Evolutionary conservation across 139 green algal genomes (phyloP).

Genomic region (Pycnococcus provasolii): DNA sequence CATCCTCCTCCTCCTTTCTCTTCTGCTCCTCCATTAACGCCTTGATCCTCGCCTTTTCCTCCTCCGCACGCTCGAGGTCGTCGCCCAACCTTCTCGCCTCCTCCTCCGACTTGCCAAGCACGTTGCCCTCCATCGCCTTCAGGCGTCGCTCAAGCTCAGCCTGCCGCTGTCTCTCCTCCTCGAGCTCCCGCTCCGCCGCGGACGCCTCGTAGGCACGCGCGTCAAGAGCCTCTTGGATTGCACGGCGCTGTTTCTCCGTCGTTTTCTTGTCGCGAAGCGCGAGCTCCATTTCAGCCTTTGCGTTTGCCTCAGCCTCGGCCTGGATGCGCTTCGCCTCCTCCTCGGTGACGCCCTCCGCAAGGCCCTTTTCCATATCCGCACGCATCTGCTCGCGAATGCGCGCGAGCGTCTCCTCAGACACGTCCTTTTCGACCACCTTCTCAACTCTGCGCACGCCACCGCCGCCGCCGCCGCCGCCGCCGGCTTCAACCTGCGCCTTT

Average conservation of each 20-base stretch:
- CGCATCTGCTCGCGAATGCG: conserved; percentile 17
- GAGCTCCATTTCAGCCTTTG: conserved; percentile 34
- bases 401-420: conserved; percentile 37
- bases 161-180: conserved; percentile 5
- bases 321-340: conserved; percentile 11
- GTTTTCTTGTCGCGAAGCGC: conserved; percentile 24
- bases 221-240: no score
- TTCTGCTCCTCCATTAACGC: conserved; percentile 15
- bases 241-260: no score
- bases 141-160: not conserved
- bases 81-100: conserved; percentile 6
- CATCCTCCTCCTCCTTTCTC: conserved; percentile 20
- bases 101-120: conserved; percentile 8
- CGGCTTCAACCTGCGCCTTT: conserved; percentile 48
- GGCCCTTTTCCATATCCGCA: not conserved
- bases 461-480: not conserved
- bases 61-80: conserved; percentile 16
- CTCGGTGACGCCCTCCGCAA: not conserved
- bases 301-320: conserved; percentile 38
- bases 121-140: not conserved
- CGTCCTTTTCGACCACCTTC: conserved; percentile 34
- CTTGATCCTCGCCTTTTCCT: conserved; percentile 23
- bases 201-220: no score
- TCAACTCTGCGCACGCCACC: conserved; percentile 40
- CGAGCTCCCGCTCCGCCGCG: not conserved